Evolutionary conservation across 106 monocot genomes (phyloP).

Genomic region (Dendrobium catenatum): DNA sequence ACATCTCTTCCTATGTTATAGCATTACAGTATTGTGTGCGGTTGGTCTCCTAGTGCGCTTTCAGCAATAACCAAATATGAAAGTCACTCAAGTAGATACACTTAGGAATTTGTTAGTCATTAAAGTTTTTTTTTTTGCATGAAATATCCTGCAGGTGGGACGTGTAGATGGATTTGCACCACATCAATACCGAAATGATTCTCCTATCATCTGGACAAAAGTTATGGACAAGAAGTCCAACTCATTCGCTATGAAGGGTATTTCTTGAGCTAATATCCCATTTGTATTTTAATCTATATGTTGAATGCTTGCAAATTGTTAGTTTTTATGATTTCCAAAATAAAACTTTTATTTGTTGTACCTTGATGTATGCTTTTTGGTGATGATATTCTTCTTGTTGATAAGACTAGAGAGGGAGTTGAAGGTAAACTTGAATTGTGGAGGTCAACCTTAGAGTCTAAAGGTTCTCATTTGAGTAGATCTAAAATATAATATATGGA

Average conservation of each 20-base stretch:
- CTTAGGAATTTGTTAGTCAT: neutral
- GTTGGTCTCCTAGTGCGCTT: neutral
- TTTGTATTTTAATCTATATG: neutral
- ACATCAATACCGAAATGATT: constrained; percentile 48
- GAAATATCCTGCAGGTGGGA: constrained; percentile 50
- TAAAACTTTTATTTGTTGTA: too few relatives aligned
- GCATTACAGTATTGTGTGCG: too few relatives aligned
- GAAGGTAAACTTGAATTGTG: too few relatives aligned
- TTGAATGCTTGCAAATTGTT: neutral
- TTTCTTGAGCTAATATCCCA: constrained; percentile 6
- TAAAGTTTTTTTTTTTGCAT: neutral
- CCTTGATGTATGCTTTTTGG: too few relatives aligned
- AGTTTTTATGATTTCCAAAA: neutral
- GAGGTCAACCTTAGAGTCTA: too few relatives aligned
- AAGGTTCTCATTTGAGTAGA: too few relatives aligned
- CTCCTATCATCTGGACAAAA: constrained; percentile 65
- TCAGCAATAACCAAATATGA: neutral
- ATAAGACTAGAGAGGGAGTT: too few relatives aligned
- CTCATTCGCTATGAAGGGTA: constrained; percentile 29
- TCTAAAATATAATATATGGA: too few relatives aligned
- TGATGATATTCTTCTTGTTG: too few relatives aligned
- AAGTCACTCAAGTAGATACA: neutral
- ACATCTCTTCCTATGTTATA: too few relatives aligned
- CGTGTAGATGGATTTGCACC: constrained; percentile 56
- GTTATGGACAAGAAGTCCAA: constrained; percentile 47